A percentile compares a stretch with the other conserved stretches of the same genome.
These are phyloP conservation scores for Iberis amara DNA, from an alignment of 441 rosid genomes.

Conservation along the genomic window DNA sequence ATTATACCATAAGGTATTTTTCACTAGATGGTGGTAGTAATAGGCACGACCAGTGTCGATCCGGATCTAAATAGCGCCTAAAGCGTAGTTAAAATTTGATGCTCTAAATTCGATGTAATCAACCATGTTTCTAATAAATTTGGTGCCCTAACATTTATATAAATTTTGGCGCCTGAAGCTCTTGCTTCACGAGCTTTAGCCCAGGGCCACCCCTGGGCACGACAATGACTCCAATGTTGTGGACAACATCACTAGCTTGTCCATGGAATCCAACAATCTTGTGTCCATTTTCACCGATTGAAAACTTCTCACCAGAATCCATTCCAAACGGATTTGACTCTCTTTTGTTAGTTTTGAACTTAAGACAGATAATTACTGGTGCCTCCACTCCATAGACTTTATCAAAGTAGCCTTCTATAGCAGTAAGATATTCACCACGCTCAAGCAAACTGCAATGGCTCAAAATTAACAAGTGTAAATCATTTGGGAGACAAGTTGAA, in stretches of 20 bases:
- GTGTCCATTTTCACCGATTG: conserved; percentile 4
- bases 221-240: conserved; percentile 21
- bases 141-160: too few relatives aligned
- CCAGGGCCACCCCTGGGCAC: background rate
- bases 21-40: too few relatives aligned
- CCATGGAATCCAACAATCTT: conserved; percentile 26
- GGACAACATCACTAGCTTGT: conserved; percentile 23
- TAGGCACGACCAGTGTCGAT: too few relatives aligned
- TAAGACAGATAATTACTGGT: conserved; percentile 6
- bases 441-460: conserved; percentile 24
- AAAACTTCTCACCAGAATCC: conserved; percentile 25
- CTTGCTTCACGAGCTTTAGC: too few relatives aligned
- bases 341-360: conserved; percentile 27
- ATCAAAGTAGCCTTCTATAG: conserved; percentile 18
- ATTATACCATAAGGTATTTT: too few relatives aligned
- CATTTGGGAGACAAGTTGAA: too few relatives aligned
- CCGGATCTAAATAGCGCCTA: background rate
- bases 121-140: too few relatives aligned
- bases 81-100: too few relatives aligned
- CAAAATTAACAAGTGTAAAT: conserved; percentile 1
- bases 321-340: conserved; percentile 6
- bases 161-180: too few relatives aligned
- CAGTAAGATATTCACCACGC: conserved; percentile 23
- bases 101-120: too few relatives aligned
- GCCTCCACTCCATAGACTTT: conserved; percentile 16